Base-by-base conservation (phyloP, 2,329 filamentous ascomycete species). In the Acarospora socialis region DNA sequence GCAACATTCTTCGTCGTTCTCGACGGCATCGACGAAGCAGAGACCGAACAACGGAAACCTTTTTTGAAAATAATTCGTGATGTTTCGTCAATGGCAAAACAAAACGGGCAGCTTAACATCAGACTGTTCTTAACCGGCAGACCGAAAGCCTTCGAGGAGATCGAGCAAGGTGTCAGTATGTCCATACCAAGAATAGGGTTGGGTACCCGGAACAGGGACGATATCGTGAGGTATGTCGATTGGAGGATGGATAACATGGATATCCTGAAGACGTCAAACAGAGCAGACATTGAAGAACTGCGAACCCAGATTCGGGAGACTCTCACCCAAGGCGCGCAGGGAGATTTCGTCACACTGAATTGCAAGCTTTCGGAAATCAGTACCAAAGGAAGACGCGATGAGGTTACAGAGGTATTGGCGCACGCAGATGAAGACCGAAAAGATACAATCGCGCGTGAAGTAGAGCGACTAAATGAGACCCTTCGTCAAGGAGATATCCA, bases 11-110 rank as follows among this genome's bases (percentile, higher is more conserved):
- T 61, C 40, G 14, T 61, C 56, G 35, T 56, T 49, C 46, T 70
- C 55, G 23, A 70, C 48, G 19, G 69, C 51, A 43, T 66, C 54
- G 42, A 49, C 60, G 71, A 16, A 62, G 64, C 3, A 5, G 36
- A 46, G 22, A 45, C 37, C 13, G 34, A 43, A 15, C 34, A 38
- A 6, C 32, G 46, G 7, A 44, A 40, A 8, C 39, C 45, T 8
- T 36, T 49, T 5, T 7, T 46, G 3, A 32, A 42, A 4, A 34
- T 48, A n/a, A 35, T 49, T 8, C 36, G 35, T n/a, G n/a, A n/a
- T n/a, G n/a, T n/a, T n/a, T n/a, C n/a, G n/a, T n/a, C n/a, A n/a
- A n/a, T n/a, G n/a, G n/a, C n/a, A n/a, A n/a, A n/a, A n/a, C n/a
- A n/a, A n/a, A n/a, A n/a, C n/a, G n/a, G n/a, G n/a, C n/a, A n/a